phyloP scores from a whole-genome alignment of 2,329 filamentous ascomycete genomes.

The Fusarium sp. region DNA sequence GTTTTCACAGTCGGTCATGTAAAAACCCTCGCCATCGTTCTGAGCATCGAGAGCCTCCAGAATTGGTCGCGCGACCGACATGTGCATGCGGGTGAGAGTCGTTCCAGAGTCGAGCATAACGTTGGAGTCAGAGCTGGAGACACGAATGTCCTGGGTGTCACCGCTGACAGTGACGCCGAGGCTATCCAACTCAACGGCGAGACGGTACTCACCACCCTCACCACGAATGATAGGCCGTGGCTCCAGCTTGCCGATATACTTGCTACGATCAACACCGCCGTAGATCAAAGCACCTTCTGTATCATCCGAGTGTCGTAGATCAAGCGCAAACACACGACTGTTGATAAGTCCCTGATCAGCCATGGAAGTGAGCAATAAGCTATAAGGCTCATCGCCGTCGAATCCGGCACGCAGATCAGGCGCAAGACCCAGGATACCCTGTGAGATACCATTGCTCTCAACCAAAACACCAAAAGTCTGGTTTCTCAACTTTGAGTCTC shows the following conservation, averaged over 20 bases:
- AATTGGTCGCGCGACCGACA: constrained; percentile 53
- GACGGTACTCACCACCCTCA: constrained; percentile 47
- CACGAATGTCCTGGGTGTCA: constrained; percentile 34
- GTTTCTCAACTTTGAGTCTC: constrained; percentile 51
- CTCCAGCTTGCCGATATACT: constrained; percentile 58
- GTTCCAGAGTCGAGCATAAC: constrained; percentile 64
- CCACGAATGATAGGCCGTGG: constrained; percentile 55
- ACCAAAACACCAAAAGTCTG: constrained; percentile 62
- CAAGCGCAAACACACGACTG: constrained; percentile 61
- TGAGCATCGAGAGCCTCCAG: constrained; percentile 54
- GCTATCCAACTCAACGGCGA: constrained; percentile 47
- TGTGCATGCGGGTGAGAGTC: constrained; percentile 58
- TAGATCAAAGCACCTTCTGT: constrained; percentile 61
- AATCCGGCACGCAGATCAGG: constrained; percentile 54
- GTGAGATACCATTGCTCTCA: constrained; percentile 56
- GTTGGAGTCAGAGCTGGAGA: constrained; percentile 47
- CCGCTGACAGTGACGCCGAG: constrained; percentile 46
- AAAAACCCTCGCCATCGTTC: constrained; percentile 55
- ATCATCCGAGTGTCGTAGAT: constrained; percentile 56
- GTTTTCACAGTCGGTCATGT: constrained; percentile 54
- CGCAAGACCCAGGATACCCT: constrained; percentile 62
- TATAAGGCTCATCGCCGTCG: constrained; percentile 54
- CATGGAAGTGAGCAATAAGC: constrained; percentile 62
- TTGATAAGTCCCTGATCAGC: constrained; percentile 57
- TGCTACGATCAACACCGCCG: constrained; percentile 62